phyloP scores from a whole-genome alignment of 345 rosid species.

The Nephelium lappaceum region DNA sequence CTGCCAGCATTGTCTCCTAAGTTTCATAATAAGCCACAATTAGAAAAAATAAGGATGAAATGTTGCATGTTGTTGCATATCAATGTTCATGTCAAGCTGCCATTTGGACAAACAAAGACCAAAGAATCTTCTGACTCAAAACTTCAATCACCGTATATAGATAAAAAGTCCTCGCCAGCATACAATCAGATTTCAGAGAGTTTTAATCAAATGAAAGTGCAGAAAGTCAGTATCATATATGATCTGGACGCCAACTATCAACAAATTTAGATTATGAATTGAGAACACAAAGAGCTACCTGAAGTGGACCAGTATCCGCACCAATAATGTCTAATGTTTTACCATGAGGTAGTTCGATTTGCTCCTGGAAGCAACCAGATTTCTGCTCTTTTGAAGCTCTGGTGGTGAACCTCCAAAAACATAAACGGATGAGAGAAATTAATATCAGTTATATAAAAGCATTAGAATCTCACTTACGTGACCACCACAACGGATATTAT shows the following conservation, averaged over 20 bases:
- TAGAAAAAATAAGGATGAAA: conserved; percentile 18
- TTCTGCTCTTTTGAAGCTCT: conserved; percentile 39
- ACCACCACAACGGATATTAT: not conserved
- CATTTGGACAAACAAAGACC: not conserved
- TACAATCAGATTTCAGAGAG: not conserved
- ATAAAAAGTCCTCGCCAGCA: not conserved
- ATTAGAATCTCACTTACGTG: not conserved
- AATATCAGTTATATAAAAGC: not conserved
- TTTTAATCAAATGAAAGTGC: not conserved
- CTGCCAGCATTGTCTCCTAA: conserved; percentile 36
- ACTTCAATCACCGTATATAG: not conserved
- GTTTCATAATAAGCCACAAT: conserved; percentile 23
- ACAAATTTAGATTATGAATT: not conserved
- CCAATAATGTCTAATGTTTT: conserved; percentile 53
- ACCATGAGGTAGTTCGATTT: conserved; percentile 43
- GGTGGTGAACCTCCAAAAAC: conserved; percentile 55
- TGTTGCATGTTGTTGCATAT: not conserved
- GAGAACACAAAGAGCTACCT: conserved; percentile 32
- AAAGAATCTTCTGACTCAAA: not conserved
- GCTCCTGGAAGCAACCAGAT: conserved; percentile 38
- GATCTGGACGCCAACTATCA: not conserved
- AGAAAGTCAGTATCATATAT: not conserved
- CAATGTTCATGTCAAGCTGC: not conserved
- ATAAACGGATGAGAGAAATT: conserved; percentile 18
- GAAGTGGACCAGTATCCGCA: conserved; percentile 40